Percentiles rank a stretch among this genome's conserved stretches.
Conservation (phyloP, 768 basidiomycete species). For the Psilocybe subaeruginosa region DNA sequence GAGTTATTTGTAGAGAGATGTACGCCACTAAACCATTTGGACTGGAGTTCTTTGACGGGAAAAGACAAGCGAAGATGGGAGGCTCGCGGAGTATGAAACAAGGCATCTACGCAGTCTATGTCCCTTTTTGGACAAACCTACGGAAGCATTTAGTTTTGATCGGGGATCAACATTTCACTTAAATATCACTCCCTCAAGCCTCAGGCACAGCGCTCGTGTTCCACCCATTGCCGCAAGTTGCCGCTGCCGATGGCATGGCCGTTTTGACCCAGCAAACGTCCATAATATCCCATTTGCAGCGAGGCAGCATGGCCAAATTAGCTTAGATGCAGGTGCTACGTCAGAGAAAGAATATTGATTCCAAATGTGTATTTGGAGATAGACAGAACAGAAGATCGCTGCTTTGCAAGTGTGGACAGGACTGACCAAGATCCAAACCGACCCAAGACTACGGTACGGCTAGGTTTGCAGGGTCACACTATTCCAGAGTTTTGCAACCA, state of each 20-base stretch:
- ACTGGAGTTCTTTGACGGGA: conserved; percentile 18
- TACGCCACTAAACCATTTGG: conserved; percentile 42
- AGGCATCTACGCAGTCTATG: conserved; percentile 1
- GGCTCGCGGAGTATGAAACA: conserved; percentile 34
- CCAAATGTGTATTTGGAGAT: conserved; percentile 19
- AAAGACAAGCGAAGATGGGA: conserved; percentile 22
- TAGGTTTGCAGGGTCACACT: conserved; percentile 38
- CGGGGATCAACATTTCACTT: conserved; percentile 61
- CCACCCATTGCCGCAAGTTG: conserved; percentile 37
- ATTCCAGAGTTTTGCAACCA: conserved; percentile 38
- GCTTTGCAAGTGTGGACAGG: conserved; percentile 13
- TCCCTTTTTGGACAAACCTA: conserved; percentile 29
- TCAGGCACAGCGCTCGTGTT: conserved; percentile 37
- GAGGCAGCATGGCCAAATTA: conserved; percentile 26
- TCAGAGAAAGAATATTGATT: conserved; percentile 14
- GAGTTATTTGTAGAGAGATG: conserved; percentile 27
- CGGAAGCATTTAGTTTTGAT: conserved; percentile 51
- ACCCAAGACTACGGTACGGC: conserved; percentile 27
- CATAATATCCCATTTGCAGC: background rate
- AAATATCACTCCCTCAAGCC: conserved; percentile 14
- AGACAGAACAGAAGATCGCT: conserved; percentile 22
- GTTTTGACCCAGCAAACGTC: conserved; percentile 18
- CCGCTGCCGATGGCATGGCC: conserved; percentile 30
- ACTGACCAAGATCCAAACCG: conserved; percentile 14
- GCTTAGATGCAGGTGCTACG: conserved; percentile 19